Conservation (phyloP, 331 rosid species). For the Pyracantha coccinea region DNA sequence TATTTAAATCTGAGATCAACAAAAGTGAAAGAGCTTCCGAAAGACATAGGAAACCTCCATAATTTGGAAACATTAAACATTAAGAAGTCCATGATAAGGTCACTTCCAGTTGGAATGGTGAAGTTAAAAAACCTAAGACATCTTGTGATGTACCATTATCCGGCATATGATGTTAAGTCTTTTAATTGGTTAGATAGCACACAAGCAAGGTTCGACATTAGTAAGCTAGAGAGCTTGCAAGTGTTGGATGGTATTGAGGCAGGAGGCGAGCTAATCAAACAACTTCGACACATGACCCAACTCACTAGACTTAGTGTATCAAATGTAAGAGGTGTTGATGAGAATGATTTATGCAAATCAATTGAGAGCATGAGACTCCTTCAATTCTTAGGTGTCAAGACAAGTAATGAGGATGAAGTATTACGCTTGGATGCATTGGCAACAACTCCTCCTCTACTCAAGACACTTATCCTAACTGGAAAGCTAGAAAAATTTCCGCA, state of each 20-base stretch:
- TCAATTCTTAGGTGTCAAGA: not conserved
- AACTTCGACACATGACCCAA: not conserved
- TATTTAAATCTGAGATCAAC: not conserved
- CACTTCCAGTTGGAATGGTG: not conserved
- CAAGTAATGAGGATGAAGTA: not conserved
- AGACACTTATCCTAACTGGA: conserved; percentile 1
- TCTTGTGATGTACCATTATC: not conserved
- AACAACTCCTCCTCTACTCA: not conserved
- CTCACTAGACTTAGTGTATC: not conserved
- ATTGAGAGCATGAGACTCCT: not conserved
- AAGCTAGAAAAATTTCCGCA: not conserved
- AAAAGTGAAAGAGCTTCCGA: not conserved
- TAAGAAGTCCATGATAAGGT: not conserved
- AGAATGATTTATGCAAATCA: not conserved
- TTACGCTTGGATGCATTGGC: conserved; percentile 3
- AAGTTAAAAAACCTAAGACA: not conserved
- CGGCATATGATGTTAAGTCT: not conserved
- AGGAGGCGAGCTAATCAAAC: not conserved
- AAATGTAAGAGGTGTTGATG: not conserved
- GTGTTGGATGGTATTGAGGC: not conserved
- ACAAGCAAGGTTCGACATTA: not conserved
- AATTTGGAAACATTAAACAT: not conserved
- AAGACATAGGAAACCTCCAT: not conserved
- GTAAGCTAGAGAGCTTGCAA: not conserved
- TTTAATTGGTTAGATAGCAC: not conserved